phyloP scores from a whole-genome alignment of 371 early-diverging fungal genomes.

The Apophysomyces sp. region DNA sequence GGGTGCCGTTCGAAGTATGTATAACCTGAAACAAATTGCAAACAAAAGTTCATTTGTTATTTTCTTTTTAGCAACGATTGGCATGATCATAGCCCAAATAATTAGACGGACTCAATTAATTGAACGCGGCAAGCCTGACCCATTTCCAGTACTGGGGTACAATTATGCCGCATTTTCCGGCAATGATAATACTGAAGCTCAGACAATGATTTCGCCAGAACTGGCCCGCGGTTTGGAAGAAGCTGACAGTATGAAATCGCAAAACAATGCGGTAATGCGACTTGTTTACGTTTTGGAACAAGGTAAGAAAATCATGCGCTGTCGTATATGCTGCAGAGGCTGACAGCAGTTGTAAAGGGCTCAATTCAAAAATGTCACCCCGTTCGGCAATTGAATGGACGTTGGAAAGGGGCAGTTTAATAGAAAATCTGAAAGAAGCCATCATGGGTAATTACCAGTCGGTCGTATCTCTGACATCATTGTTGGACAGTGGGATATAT shows the following conservation, averaged over 20 bases:
- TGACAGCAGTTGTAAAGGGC: conserved; percentile 13
- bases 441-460: conserved; percentile 65
- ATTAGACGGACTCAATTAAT: conserved; percentile 57
- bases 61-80: conserved; percentile 54
- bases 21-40: not conserved
- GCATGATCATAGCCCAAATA: conserved; percentile 62
- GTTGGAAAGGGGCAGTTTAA: conserved; percentile 46
- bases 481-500: conserved; percentile 53
- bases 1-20: conserved; percentile 71
- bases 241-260: conserved; percentile 40
- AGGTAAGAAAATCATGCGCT: conserved; percentile 25
- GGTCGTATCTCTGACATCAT: conserved; percentile 50
- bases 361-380: conserved; percentile 34
- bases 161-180: conserved; percentile 13
- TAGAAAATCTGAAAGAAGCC: conserved; percentile 63
- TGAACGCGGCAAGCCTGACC: conserved; percentile 41
- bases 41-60: not conserved
- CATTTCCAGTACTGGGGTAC: conserved; percentile 46
- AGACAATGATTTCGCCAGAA: conserved; percentile 18
- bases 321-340: not conserved
- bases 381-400: conserved; percentile 64
- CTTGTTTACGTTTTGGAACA: conserved; percentile 59
- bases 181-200: conserved; percentile 4
- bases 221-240: conserved; percentile 40
- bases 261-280: conserved; percentile 55